Base-by-base conservation (phyloP, 768 basidiomycete genomes). In the Kwoniella newhampshirensis region DNA sequence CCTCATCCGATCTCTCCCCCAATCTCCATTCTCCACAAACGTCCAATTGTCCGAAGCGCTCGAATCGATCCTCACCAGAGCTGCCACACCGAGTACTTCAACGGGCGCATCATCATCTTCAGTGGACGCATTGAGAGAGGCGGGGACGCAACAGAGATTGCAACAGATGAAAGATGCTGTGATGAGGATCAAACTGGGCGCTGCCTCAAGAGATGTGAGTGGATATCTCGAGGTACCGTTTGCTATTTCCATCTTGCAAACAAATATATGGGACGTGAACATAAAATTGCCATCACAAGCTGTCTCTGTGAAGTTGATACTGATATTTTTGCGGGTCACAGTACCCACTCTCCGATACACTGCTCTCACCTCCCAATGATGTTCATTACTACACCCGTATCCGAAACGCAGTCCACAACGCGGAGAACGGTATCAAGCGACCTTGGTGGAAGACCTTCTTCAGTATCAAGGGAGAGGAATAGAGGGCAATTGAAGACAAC, bases 371-470 rank as follows among this genome's bases (percentile, higher is more conserved):
- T 26, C 37, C 67, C 18, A 63, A 74, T 36, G 75, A 76, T 57
- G 69, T 70, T 11, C 41, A 63, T 21, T 71, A 64, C 51, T 76
- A 73, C 54, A 69, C 63, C 11, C 59, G 75, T 8, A 63, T 76
- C 6, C 42, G 62, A 36, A 66, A 76, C 17, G 75, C 70, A 39
- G 70, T 76, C 13, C 60, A 66, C 27, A 60, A 59, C 6, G 60
- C 68, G 11, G 60, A 62, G 11, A 57, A 68, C 44, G 75, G 75
- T 0, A 56, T 73, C 30, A 61, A 61, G 18, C 48, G 75, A 51
- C 71, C 66, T 42, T 76, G 67, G 67, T 74, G 70, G 69, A 71
- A 66, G 61, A 56, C 57, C 23, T 76, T 76, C 57, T 76, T 76
- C 68, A 67, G 72, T 55, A 49, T 71, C 12, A 66, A 67, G 47